Evolutionary conservation across 805 yeast genomes (phyloP), one percentile per base, ranked within the genome.

Genomic region (Suhomyces prunicola): DNA sequence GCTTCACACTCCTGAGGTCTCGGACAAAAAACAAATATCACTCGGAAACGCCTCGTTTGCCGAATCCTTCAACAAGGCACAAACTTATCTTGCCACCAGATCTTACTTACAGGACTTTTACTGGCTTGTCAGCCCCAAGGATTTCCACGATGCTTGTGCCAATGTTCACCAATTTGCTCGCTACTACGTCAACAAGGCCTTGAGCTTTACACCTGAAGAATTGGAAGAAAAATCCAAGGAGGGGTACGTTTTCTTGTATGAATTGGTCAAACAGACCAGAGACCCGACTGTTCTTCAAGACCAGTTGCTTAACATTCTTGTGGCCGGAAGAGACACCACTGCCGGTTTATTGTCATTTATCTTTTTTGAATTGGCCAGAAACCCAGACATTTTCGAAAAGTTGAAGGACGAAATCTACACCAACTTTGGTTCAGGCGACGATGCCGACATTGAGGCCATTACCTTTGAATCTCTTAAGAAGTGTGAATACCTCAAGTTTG

Each of bases 11-110:
- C 63, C 59, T 5, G 50, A 58, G 6, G 57, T 63, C 8, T 31
- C 48, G 1, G 51, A 42, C 6, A 22, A 15, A 24, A 13, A 27
- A 8, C 48, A 50, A 5, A 48, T 46, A 26, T 48, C 57, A 48
- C 48, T 57, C 27, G 54, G 63, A n/a, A 69, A 65, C 3, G 65
- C 58, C 19, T 61, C 62, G 2, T 74, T 74, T 59, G 73, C 74
- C 33, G 66, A 62, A 7, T 65, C 71, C 23, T 73, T 74, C 54
- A 70, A 72, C 53, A 54, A 54, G 27, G 56, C 73, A 7, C 77
- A 74, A 58, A 52, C 59, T 35, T 67, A 64, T 44, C 65, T 73
- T 55, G 66, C 75, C 6, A 54, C 71, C 12, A 68, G 79, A 61
- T 57, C 75, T 39, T 71, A 54, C 60, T 64, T 59, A 52, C 70